Evolutionary conservation across 2,329 filamentous ascomycete species (phyloP), one percentile per base, ranked within the genome.

Genomic region (Verticillium nonalfalfae): DNA sequence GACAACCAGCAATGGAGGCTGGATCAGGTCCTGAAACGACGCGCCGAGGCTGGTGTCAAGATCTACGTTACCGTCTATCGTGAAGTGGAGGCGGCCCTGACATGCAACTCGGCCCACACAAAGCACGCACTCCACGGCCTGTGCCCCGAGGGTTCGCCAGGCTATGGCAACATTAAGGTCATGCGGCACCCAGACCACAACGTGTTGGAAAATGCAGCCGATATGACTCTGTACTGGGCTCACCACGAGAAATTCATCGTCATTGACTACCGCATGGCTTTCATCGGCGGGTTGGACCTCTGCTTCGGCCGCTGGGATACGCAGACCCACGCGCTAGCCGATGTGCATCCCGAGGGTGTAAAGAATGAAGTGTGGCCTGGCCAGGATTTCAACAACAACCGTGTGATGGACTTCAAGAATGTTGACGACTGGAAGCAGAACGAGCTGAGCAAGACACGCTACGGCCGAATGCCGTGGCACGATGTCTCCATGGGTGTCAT

Each of bases 231-330:
- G 70, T 97, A 97, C 78, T 98, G 94, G 87, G 95, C 95, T 0
- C 95, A 99, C 72, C 95, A 99, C 72, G 95, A 99, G 70, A 99
- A 99, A 73, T 96, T 97, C 71, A 90, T 98, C 60, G 90, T 99
- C 18, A 90, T 98, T 59, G 95, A 98, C 76, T 96, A 96, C 70
- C 84, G 88, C 15, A 77, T 94, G 68, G 95, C 93, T 14, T 98
- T 98, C 70, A 94, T 98, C 62, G 95, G 95, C 59, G 95, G 95
- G 0, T 81, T 99, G 6, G 95, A 99, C 75, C 79, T 98, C 36
- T 99, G 95, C 74, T 99, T 97, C 72, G 95, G 95, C 9, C 86
- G 95, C 59, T 98, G 93, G 93, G 95, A 99, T 70, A 84, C 85
- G 60, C 86, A 90, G 65, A 91, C 96, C 70, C 95, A 98, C 75